Percentiles rank a stretch among this genome's conserved stretches.
Evolutionary conservation across 2,329 filamentous ascomycete genomes (phyloP).

Genomic region (Cladophialophora yegresii): DNA sequence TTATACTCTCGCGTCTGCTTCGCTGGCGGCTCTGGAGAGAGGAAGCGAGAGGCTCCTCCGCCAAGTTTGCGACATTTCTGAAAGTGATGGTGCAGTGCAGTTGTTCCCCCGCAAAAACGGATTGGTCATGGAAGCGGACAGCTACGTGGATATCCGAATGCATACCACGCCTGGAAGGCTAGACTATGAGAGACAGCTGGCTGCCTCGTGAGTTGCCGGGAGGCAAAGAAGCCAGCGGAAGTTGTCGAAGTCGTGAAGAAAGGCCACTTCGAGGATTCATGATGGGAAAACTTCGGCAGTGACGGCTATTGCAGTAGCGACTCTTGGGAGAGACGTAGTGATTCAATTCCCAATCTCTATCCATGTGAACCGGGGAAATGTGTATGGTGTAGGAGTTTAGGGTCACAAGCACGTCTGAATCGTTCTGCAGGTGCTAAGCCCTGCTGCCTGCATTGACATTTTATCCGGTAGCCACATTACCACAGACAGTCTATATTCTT

Average conservation of each 20-base stretch:
- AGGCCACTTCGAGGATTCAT: not conserved
- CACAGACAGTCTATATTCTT: not conserved
- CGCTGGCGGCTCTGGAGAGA: conserved; percentile 33
- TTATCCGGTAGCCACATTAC: not conserved
- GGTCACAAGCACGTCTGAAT: not conserved
- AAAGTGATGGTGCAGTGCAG: conserved; percentile 96
- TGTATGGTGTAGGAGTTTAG: not conserved
- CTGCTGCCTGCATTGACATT: not conserved
- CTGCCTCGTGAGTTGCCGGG: not conserved
- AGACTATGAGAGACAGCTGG: not conserved
- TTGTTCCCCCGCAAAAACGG: conserved; percentile 94
- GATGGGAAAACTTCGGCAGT: not conserved
- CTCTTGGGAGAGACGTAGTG: not conserved
- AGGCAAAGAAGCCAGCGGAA: not conserved
- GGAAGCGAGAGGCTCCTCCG: conserved; percentile 46
- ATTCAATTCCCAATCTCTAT: not conserved
- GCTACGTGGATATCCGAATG: conserved; percentile 86
- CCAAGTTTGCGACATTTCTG: conserved; percentile 70
- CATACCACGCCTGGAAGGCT: conserved; percentile 39
- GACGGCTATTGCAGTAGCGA: not conserved
- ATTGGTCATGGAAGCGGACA: conserved; percentile 90
- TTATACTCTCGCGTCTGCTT: conserved; percentile 33
- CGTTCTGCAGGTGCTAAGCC: no score
- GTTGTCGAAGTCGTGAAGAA: not conserved
- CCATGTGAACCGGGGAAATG: not conserved